These are phyloP conservation scores for Diaporthe caulivora DNA, from an alignment of 2,329 filamentous ascomycete species.

Conservation along the genomic window DNA sequence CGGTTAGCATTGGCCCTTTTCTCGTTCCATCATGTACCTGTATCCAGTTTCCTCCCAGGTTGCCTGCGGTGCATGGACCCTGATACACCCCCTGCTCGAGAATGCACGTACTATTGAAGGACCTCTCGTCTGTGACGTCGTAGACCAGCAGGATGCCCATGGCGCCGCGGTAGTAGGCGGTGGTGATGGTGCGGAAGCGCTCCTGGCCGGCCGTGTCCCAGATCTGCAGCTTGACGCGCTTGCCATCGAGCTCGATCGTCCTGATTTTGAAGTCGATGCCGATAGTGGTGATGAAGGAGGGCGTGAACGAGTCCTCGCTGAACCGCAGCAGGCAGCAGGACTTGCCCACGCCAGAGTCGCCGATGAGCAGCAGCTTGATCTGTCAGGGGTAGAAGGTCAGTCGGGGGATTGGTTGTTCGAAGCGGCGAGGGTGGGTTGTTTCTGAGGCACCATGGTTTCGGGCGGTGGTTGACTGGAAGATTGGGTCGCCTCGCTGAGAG, in stretches of 20 bases:
- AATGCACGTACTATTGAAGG: constrained; percentile 84
- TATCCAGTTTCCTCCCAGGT: not conserved
- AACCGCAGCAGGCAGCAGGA: constrained; percentile 97
- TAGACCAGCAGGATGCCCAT: constrained; percentile 99
- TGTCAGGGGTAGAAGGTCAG: constrained; percentile 52
- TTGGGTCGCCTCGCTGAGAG: no score
- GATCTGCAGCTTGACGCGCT: constrained; percentile 99
- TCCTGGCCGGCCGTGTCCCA: constrained; percentile 99
- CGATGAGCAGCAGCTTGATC: constrained; percentile 98
- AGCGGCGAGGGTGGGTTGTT: not conserved
- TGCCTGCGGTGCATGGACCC: constrained; percentile 37
- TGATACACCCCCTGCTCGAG: not conserved
- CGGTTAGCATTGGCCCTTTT: not conserved
- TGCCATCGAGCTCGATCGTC: constrained; percentile 98
- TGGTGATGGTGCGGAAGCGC: constrained; percentile 98
- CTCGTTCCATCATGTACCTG: not conserved
- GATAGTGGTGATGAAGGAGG: constrained; percentile 98
- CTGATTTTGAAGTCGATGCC: constrained; percentile 99
- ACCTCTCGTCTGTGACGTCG: constrained; percentile 96
- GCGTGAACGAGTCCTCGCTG: constrained; percentile 97
- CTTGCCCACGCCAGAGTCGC: constrained; percentile 96
- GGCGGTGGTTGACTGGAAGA: not conserved
- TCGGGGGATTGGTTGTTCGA: not conserved
- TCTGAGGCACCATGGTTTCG: not conserved
- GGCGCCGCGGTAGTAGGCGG: constrained; percentile 96